These are phyloP conservation scores for Trichophaea hybrida DNA, from an alignment of 2,329 filamentous ascomycete species.

Conservation along the genomic window DNA sequence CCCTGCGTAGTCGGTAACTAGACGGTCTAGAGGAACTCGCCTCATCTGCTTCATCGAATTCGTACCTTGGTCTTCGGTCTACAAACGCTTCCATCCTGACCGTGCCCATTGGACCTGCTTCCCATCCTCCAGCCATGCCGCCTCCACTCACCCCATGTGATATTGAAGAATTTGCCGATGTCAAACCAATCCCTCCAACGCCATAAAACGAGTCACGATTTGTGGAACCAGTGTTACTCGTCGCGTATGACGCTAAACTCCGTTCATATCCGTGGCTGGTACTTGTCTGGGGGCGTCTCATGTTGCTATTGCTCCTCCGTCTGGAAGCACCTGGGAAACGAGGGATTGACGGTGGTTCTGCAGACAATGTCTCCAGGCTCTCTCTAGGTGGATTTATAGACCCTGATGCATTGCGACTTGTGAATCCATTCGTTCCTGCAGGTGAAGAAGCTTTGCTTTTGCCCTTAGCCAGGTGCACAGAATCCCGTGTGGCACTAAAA, in stretches of 20 bases:
- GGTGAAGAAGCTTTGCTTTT: conserved; percentile 32
- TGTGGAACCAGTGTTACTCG: conserved; percentile 17
- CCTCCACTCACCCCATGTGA: neutral
- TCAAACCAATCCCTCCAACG: conserved; percentile 24
- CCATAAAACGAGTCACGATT: conserved; percentile 18
- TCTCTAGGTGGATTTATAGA: neutral
- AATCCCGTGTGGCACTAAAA: conserved; percentile 53
- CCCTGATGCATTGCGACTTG: neutral
- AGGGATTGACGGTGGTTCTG: conserved; percentile 4
- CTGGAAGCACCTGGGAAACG: conserved; percentile 58
- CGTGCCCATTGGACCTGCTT: conserved; percentile 51
- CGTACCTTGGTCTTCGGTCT: conserved; percentile 30
- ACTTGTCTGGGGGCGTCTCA: conserved; percentile 32
- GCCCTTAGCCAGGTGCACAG: conserved; percentile 75
- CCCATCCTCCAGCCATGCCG: conserved; percentile 16
- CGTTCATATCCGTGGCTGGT: conserved; percentile 18
- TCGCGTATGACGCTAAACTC: conserved; percentile 21
- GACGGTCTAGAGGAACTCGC: conserved; percentile 15
- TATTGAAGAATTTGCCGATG: conserved; percentile 23
- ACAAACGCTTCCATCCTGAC: conserved; percentile 98
- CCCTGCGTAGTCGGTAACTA: conserved; percentile 22
- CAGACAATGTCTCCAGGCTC: conserved; percentile 1
- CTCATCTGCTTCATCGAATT: conserved; percentile 23
- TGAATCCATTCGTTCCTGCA: conserved; percentile 25
- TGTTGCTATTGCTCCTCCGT: conserved; percentile 75